phyloP scores from a whole-genome alignment of 495 filamentous ascomycete genomes.

The Immersiella caudata region DNA sequence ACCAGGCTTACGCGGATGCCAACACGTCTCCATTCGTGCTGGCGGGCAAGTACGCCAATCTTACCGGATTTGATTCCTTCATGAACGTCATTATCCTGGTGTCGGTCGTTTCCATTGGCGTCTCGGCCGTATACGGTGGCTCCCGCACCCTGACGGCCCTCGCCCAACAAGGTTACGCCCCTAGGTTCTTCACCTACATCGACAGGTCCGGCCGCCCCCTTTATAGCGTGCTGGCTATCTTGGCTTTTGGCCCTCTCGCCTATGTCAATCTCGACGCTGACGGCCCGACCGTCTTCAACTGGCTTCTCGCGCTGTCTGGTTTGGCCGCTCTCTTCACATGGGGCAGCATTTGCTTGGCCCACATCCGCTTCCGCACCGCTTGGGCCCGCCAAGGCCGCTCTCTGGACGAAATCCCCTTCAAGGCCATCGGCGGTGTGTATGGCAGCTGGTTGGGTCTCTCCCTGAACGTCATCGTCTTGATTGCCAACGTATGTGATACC shows the following conservation, averaged over 20 bases:
- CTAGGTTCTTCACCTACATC: constrained; percentile 61
- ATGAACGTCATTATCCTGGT: constrained; percentile 76
- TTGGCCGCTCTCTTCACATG: constrained; percentile 73
- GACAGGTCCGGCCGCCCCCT: constrained; percentile 63
- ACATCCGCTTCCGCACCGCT: constrained; percentile 64
- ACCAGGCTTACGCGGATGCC: constrained; percentile 50
- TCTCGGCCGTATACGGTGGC: constrained; percentile 69
- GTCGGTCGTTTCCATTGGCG: constrained; percentile 68
- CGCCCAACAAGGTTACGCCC: constrained; percentile 59
- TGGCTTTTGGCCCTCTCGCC: constrained; percentile 56
- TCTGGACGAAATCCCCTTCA: constrained; percentile 71
- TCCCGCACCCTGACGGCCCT: constrained; percentile 69
- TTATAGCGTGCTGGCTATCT: constrained; percentile 46
- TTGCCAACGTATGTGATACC: constrained; percentile 57
- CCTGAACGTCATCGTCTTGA: constrained; percentile 62
- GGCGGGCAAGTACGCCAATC: constrained; percentile 66
- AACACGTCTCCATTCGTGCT: constrained; percentile 76
- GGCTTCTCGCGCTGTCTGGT: constrained; percentile 71
- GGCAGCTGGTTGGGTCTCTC: constrained; percentile 68
- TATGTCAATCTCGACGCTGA: constrained; percentile 56
- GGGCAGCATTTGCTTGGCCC: constrained; percentile 72
- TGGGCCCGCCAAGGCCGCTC: constrained; percentile 66
- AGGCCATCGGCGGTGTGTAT: constrained; percentile 64
- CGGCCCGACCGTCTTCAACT: constrained; percentile 58
- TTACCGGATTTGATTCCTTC: constrained; percentile 67